Evolutionary conservation across 306 rosid genomes (phyloP).

Genomic region (Datisca glomerata): DNA sequence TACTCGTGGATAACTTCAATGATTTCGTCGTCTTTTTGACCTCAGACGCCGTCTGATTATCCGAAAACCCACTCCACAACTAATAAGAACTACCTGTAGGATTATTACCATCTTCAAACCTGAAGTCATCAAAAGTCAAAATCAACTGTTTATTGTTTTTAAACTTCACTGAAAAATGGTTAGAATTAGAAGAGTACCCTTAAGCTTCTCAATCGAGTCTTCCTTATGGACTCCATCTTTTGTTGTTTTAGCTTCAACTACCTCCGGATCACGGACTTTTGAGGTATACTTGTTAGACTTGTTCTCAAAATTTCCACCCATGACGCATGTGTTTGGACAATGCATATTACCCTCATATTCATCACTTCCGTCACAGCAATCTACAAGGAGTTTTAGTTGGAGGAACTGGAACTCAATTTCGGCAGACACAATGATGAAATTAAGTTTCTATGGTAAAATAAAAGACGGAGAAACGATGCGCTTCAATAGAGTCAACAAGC

Average conservation of each 20-base stretch:
- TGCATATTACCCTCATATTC: conserved; percentile 51
- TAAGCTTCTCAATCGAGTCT: conserved; percentile 40
- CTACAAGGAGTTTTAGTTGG: conserved; percentile 29
- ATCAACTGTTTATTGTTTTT: conserved; percentile 8
- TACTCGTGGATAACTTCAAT: too few relatives aligned
- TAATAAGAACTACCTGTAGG: conserved; percentile 36
- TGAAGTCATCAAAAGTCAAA: conserved; percentile 20
- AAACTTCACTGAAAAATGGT: too few relatives aligned
- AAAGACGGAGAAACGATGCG: too few relatives aligned
- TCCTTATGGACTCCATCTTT: conserved; percentile 29
- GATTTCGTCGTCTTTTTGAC: conserved; percentile 43
- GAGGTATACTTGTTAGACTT: conserved; percentile 20
- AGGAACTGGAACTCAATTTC: conserved; percentile 13
- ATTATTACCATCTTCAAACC: conserved; percentile 50
- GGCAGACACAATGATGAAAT: neutral
- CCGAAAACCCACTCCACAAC: conserved; percentile 24
- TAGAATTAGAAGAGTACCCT: conserved; percentile 29
- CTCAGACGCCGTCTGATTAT: conserved; percentile 19
- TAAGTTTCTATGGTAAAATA: too few relatives aligned
- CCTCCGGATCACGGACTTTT: conserved; percentile 10
- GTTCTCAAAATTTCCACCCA: conserved; percentile 60
- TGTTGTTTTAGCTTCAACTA: conserved; percentile 16
- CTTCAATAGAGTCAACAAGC: too few relatives aligned
- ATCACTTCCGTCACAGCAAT: conserved; percentile 91
- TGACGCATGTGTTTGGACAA: conserved; percentile 70